phyloP scores from a whole-genome alignment of 139 green algal genomes.

The Chlamydomonas asymmetrica region DNA sequence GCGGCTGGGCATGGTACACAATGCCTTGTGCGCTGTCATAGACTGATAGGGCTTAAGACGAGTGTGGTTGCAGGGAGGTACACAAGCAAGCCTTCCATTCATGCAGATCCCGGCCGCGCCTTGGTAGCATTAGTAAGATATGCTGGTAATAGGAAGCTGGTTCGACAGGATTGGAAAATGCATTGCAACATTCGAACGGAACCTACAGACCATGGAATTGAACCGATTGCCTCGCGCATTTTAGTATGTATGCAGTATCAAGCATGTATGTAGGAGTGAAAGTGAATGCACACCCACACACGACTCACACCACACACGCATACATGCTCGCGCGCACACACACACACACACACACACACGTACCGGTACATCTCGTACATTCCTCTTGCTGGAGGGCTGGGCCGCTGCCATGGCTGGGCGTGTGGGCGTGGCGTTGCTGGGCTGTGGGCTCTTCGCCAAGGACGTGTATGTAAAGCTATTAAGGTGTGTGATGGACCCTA shows the following conservation, averaged over 20 bases:
- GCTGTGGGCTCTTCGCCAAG: conserved; percentile 24
- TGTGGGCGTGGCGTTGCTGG: conserved; percentile 15
- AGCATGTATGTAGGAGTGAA: background rate
- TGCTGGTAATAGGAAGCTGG: no score
- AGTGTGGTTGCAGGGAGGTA: no score
- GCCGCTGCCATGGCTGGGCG: background rate
- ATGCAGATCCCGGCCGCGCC: no score
- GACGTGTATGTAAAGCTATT: conserved; percentile 20
- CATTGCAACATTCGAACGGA: background rate
- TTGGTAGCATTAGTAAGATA: no score
- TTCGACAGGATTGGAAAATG: no score
- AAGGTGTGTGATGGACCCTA: background rate
- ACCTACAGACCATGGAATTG: conserved; percentile 1
- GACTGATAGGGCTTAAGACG: no score
- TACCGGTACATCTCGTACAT: no score
- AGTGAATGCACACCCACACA: background rate
- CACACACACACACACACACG: conserved; percentile 12
- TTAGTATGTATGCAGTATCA: background rate
- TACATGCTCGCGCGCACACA: background rate
- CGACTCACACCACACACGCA: background rate
- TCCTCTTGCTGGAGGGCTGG: no score
- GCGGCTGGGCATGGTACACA: no score
- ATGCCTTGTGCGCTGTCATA: no score
- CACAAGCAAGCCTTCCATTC: no score
- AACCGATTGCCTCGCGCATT: background rate